A percentile compares a stretch with the other conserved stretches of the same genome.
Evolutionary conservation across 2,329 filamentous ascomycete genomes (phyloP).

Genomic region (Zalaria obscura): DNA sequence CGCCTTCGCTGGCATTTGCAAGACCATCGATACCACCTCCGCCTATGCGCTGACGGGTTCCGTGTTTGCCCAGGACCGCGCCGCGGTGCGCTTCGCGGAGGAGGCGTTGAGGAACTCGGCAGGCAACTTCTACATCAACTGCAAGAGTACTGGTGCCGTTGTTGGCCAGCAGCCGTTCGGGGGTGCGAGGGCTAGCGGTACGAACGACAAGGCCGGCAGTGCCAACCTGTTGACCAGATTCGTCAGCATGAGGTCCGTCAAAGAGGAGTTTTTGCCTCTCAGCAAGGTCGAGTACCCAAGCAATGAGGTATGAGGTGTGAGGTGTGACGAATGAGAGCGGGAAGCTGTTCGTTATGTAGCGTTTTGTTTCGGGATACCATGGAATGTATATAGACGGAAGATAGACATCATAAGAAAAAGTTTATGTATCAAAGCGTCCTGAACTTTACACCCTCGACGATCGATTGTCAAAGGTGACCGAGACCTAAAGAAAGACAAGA

Average conservation of each 20-base stretch:
- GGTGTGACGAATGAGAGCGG: too few species aligned
- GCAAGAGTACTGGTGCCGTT: conserved; percentile 49
- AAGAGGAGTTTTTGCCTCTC: conserved; percentile 39
- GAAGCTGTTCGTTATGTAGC: too few species aligned
- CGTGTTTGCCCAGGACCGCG: conserved; percentile 57
- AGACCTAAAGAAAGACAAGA: too few species aligned
- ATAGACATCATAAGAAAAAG: too few species aligned
- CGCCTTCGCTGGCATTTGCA: conserved; percentile 46
- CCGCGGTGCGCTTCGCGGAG: conserved; percentile 53
- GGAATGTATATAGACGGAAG: too few species aligned
- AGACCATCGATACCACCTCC: conserved; percentile 54
- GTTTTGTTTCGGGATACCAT: too few species aligned
- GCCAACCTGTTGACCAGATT: conserved; percentile 37
- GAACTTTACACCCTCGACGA: too few species aligned
- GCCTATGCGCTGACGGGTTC: conserved; percentile 69
- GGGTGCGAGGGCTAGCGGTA: conserved; percentile 40
- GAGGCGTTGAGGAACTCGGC: conserved; percentile 57
- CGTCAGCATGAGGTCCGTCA: conserved; percentile 41
- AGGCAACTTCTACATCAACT: conserved; percentile 79
- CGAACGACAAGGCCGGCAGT: conserved; percentile 44
- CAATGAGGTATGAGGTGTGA: conserved; percentile 22
- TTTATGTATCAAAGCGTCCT: too few species aligned
- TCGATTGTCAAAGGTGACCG: too few species aligned
- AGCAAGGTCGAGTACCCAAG: conserved; percentile 38
- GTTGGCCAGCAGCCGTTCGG: conserved; percentile 29